phyloP scores from a whole-genome alignment of 768 basidiomycete genomes.

The Phanerochaete carnosa region DNA sequence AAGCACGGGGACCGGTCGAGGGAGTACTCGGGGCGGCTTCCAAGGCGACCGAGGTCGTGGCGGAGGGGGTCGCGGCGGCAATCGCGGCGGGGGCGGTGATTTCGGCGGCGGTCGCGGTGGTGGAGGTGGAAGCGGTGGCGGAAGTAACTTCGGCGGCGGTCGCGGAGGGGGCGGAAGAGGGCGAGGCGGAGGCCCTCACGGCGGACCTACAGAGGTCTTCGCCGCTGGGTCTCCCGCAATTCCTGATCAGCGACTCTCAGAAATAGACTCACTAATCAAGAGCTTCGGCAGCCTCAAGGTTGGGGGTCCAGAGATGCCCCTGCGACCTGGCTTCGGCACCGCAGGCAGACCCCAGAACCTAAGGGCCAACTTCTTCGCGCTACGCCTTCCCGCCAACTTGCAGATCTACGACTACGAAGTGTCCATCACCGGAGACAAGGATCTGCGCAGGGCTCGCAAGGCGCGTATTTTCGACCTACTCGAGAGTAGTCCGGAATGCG shows the following conservation, averaged over 20 bases:
- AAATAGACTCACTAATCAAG: background rate
- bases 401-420: slow-evolving; percentile 58
- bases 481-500: slow-evolving; percentile 36
- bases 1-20: background rate
- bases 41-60: background rate
- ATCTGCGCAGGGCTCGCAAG: slow-evolving; percentile 39
- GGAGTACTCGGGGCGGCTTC: background rate
- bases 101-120: slow-evolving; percentile 14
- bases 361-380: slow-evolving; percentile 61
- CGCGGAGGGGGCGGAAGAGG: background rate
- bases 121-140: slow-evolving; percentile 6
- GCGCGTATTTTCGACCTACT: slow-evolving; percentile 53
- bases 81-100: slow-evolving; percentile 11
- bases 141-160: background rate
- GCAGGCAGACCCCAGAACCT: slow-evolving; percentile 44
- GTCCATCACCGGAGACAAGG: slow-evolving; percentile 29
- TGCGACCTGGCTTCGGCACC: slow-evolving; percentile 57
- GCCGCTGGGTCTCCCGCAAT: background rate
- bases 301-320: slow-evolving; percentile 29
- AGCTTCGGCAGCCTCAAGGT: background rate
- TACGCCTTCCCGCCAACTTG: slow-evolving; percentile 41
- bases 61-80: slow-evolving; percentile 5
- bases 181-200: background rate
- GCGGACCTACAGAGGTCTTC: slow-evolving; percentile 1
- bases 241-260: background rate